These are phyloP conservation scores for Silene uniflora DNA, from an alignment of 148 eudicot genomes.

Conservation along the genomic window DNA sequence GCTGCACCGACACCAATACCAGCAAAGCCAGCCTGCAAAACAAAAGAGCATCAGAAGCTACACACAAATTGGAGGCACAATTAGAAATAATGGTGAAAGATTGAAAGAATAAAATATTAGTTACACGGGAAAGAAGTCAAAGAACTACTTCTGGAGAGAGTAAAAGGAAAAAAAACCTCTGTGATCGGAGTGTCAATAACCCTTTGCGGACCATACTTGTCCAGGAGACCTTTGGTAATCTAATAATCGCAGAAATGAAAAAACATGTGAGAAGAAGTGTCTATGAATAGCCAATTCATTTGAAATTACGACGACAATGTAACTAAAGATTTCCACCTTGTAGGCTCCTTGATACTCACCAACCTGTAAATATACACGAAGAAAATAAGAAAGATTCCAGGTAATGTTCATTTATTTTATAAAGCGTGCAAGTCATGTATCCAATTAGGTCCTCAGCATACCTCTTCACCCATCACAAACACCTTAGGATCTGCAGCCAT, in stretches of 20 bases:
- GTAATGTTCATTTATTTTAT: neutral
- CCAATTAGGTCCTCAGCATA: conserved; percentile 9
- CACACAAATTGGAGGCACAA: neutral
- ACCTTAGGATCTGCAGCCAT: conserved; percentile 76
- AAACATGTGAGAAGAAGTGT: neutral
- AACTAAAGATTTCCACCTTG: conserved; percentile 43
- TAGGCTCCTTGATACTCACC: conserved; percentile 97
- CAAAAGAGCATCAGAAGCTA: conserved; percentile 9
- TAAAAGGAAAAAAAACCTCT: conserved; percentile 43
- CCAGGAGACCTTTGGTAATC: conserved; percentile 72
- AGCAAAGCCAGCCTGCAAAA: conserved; percentile 85
- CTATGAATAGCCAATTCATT: neutral
- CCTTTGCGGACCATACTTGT: conserved; percentile 80
- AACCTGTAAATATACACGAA: conserved; percentile 43
- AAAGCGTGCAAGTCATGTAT: neutral
- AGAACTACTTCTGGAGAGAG: neutral
- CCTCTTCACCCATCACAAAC: conserved; percentile 89
- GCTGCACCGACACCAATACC: conserved; percentile 99
- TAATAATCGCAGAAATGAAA: conserved; percentile 15
- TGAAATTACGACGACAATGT: neutral
- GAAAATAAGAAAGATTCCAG: neutral
- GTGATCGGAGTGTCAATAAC: conserved; percentile 92
- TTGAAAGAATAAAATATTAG: neutral
- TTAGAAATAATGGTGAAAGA: neutral
- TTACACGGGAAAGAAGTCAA: neutral